A percentile compares a stretch with the other conserved stretches of the same genome.
These are phyloP conservation scores for Tripterygium wilfordii DNA, from an alignment of 177 flowering plant species.

Conservation along the genomic window DNA sequence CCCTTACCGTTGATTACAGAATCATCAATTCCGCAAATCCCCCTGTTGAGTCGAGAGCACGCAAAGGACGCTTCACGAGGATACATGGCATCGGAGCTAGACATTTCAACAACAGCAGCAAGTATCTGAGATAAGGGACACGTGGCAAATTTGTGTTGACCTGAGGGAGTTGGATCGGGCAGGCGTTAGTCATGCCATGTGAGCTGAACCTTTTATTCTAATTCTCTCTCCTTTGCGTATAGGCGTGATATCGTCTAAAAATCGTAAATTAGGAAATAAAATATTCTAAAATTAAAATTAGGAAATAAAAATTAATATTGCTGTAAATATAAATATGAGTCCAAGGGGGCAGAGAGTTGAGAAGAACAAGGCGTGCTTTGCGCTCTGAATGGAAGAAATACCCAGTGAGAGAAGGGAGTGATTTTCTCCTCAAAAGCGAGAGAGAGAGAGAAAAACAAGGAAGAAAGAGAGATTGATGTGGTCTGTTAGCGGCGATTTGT, in stretches of 20 bases:
- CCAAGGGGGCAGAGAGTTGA: conserved; percentile 8
- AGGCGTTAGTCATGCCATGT: conserved; percentile 14
- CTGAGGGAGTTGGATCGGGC: conserved; percentile 1
- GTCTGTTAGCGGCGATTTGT: conserved; percentile 30
- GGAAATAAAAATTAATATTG: background rate
- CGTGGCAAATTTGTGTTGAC: conserved; percentile 14
- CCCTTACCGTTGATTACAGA: conserved; percentile 4
- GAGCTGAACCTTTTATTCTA: too few relatives aligned
- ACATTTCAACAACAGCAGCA: conserved; percentile 1
- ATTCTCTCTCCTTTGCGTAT: conserved; percentile 10
- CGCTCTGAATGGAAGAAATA: conserved; percentile 9
- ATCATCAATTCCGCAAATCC: background rate
- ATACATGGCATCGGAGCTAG: conserved; percentile 29
- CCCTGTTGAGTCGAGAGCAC: conserved; percentile 20
- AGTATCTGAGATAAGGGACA: conserved; percentile 7
- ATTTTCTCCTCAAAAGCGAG: conserved; percentile 1
- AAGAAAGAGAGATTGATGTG: conserved; percentile 7
- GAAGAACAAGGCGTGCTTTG: conserved; percentile 26
- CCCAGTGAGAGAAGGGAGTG: background rate
- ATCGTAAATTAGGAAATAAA: background rate
- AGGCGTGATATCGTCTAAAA: conserved; percentile 13
- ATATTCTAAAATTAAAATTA: background rate
- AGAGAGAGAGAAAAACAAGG: conserved; percentile 8
- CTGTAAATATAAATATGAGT: conserved; percentile 7
- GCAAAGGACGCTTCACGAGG: conserved; percentile 10